A percentile compares a stretch with the other conserved stretches of the same genome.
These are phyloP conservation scores for Botrytis fragariae DNA, from an alignment of 2,329 filamentous ascomycete genomes.

Conservation along the genomic window DNA sequence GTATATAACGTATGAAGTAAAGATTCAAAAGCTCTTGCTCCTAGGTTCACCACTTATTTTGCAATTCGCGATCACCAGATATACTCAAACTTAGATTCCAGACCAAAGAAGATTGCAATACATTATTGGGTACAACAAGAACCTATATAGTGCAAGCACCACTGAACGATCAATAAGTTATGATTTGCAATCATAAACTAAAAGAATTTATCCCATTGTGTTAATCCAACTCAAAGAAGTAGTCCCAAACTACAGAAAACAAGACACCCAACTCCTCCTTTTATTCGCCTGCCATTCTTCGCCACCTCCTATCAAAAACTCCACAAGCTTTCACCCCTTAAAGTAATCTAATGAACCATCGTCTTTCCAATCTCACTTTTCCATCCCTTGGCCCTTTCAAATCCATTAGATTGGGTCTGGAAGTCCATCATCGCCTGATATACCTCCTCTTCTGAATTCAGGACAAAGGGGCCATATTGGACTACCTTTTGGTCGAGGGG, in stretches of 20 bases:
- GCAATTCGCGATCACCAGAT: background rate
- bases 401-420: slow-evolving; percentile 70
- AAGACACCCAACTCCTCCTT: background rate
- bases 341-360: slow-evolving; percentile 24
- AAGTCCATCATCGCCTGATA: slow-evolving; percentile 76
- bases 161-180: too few relatives aligned
- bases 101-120: background rate
- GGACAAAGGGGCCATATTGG: slow-evolving; percentile 84
- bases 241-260: background rate
- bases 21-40: background rate
- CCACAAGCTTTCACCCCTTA: too few relatives aligned
- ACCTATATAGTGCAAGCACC: background rate
- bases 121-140: background rate
- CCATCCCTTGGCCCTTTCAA: slow-evolving; percentile 77
- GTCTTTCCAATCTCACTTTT: slow-evolving; percentile 79
- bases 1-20: background rate
- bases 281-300: background rate
- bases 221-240: background rate
- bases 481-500: slow-evolving; percentile 78
- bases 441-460: slow-evolving; percentile 68
- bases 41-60: background rate
- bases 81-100: background rate
- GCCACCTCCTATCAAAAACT: too few relatives aligned
- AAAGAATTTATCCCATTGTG: too few relatives aligned
- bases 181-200: too few relatives aligned